Evolutionary conservation across 176 grass and related monocot species (phyloP).

Genomic region (Guadua angustifolia): DNA sequence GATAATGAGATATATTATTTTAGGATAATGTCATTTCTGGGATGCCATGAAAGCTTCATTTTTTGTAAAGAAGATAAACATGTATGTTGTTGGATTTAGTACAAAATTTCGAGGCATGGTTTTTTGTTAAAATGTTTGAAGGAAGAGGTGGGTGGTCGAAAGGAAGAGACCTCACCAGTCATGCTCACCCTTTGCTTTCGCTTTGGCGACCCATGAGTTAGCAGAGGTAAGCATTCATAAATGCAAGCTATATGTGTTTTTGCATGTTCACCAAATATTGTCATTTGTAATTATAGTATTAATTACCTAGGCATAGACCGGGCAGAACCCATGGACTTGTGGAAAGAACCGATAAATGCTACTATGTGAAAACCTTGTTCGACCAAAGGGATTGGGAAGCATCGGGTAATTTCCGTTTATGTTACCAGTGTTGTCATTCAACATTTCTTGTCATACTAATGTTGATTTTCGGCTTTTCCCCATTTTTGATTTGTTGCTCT

Average conservation of each 20-base stretch:
- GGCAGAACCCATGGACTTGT: constrained; percentile 77
- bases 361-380: constrained; percentile 82
- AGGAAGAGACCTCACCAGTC: constrained; percentile 53
- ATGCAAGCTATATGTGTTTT: constrained; percentile 5
- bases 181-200: constrained; percentile 78
- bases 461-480: constrained; percentile 3
- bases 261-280: neutral
- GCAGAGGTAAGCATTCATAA: constrained; percentile 77
- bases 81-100: constrained; percentile 19
- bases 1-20: no score
- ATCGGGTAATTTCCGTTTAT: constrained; percentile 50
- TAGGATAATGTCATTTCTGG: constrained; percentile 7
- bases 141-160: constrained; percentile 48
- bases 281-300: constrained; percentile 32
- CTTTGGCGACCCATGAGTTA: constrained; percentile 80
- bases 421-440: neutral
- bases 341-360: constrained; percentile 80
- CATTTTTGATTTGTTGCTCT: neutral
- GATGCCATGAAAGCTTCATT: neutral
- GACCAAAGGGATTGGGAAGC: constrained; percentile 57
- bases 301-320: constrained; percentile 80
- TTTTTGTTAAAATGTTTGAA: constrained; percentile 47
- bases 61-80: neutral
- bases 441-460: constrained; percentile 20
- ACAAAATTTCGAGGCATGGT: neutral